Conservation (phyloP, 2,329 filamentous ascomycete species). For the Cordyceps cicadae region DNA sequence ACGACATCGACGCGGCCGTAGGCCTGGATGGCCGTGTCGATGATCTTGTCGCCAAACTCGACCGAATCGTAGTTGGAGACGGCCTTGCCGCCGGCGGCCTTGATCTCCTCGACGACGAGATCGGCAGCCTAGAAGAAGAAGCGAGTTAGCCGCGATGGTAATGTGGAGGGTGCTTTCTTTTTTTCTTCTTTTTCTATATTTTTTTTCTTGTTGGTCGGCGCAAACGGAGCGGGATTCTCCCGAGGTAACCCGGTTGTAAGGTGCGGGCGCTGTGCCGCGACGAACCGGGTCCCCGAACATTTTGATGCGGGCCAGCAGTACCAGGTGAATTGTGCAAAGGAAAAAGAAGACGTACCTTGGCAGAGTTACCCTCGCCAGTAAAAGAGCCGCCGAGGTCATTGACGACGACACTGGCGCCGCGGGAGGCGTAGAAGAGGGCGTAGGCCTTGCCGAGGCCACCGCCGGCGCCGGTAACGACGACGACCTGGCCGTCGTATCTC, state of each 20-base stretch:
- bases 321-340: not conserved
- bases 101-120: constrained; percentile 75
- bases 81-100: constrained; percentile 82
- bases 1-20: constrained; percentile 88
- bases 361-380: constrained; percentile 82
- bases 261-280: not conserved
- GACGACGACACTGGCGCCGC: constrained; percentile 90
- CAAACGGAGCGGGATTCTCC: not conserved
- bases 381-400: constrained; percentile 92
- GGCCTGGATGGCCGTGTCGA: constrained; percentile 73
- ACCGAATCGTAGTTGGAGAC: constrained; percentile 97
- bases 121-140: constrained; percentile 57
- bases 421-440: constrained; percentile 82
- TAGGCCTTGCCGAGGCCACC: constrained; percentile 74
- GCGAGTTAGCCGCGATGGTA: constrained; percentile 15
- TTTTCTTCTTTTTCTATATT: not conserved
- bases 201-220: not conserved
- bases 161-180: not conserved
- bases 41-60: constrained; percentile 88
- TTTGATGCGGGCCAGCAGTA: not conserved
- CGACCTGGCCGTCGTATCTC: constrained; percentile 76
- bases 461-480: constrained; percentile 74
- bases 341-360: constrained; percentile 54
- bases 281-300: not conserved
- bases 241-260: not conserved